Evolutionary conservation across 805 yeast species (phyloP).

Genomic region (Hyphopichia homilentoma): DNA sequence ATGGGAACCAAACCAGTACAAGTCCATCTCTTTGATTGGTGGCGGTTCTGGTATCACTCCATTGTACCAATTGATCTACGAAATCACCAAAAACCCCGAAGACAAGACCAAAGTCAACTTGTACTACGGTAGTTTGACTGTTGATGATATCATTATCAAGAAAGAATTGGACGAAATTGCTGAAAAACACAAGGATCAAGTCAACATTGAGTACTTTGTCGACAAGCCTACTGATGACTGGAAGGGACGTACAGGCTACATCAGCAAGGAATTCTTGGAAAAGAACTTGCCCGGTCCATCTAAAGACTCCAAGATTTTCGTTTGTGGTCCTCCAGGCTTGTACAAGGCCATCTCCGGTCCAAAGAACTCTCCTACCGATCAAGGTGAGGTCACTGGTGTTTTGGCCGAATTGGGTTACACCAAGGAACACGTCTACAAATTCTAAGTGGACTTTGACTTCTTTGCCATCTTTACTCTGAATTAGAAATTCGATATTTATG

Average conservation of each 20-base stretch:
- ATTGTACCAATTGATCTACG: slow-evolving; percentile 79
- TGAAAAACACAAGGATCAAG: slow-evolving; percentile 68
- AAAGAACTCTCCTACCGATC: slow-evolving; percentile 83
- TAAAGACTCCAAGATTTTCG: slow-evolving; percentile 62
- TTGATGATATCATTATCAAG: slow-evolving; percentile 78
- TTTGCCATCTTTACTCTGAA: not conserved
- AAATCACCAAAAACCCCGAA: slow-evolving; percentile 69
- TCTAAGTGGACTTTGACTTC: slow-evolving; percentile 43
- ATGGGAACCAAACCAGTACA: slow-evolving; percentile 82
- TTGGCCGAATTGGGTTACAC: slow-evolving; percentile 84
- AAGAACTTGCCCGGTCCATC: slow-evolving; percentile 61
- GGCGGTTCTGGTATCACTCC: slow-evolving; percentile 99
- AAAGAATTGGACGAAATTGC: slow-evolving; percentile 70
- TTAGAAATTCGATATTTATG: slow-evolving; percentile 1
- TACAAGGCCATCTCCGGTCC: slow-evolving; percentile 84
- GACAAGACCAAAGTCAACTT: slow-evolving; percentile 88
- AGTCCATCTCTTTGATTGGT: slow-evolving; percentile 78
- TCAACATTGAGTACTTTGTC: slow-evolving; percentile 74
- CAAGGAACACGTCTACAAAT: slow-evolving; percentile 86
- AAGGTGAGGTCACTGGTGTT: slow-evolving; percentile 90
- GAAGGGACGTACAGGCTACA: slow-evolving; percentile 68
- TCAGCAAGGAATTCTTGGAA: slow-evolving; percentile 69
- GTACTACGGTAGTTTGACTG: slow-evolving; percentile 74
- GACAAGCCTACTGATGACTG: slow-evolving; percentile 54
- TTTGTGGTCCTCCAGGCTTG: slow-evolving; percentile 95